Conservation (phyloP, 2,329 filamentous ascomycete genomes). For the Sporothrix phasma region DNA sequence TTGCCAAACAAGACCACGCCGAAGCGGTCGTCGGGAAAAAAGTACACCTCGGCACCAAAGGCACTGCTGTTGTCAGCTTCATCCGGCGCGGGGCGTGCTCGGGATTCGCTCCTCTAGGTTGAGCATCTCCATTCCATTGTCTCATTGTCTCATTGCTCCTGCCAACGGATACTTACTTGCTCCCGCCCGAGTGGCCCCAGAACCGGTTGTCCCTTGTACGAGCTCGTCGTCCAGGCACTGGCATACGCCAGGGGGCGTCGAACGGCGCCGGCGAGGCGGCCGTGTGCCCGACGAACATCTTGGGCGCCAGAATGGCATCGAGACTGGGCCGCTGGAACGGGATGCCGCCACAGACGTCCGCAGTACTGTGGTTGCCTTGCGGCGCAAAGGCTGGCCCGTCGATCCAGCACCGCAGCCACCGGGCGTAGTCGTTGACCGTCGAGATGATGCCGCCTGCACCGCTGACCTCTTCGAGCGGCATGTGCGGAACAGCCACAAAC, state of each 20-base stretch:
- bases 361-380: background rate
- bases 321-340: slow-evolving; percentile 28
- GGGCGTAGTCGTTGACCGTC: slow-evolving; percentile 39
- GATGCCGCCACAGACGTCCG: slow-evolving; percentile 20
- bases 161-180: slow-evolving; percentile 27
- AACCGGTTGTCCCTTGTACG: slow-evolving; percentile 35
- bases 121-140: too few relatives aligned
- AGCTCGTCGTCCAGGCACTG: slow-evolving; percentile 30
- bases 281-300: slow-evolving; percentile 22
- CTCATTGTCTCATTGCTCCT: too few relatives aligned
- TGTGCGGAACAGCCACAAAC: slow-evolving; percentile 23
- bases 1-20: slow-evolving; percentile 37
- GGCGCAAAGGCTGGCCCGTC: slow-evolving; percentile 18
- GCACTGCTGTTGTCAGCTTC: slow-evolving; percentile 21
- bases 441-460: slow-evolving; percentile 36
- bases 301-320: slow-evolving; percentile 26
- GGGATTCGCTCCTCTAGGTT: too few relatives aligned
- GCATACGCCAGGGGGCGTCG: slow-evolving; percentile 31
- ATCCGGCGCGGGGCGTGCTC: too few relatives aligned
- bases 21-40: slow-evolving; percentile 35
- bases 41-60: slow-evolving; percentile 34
- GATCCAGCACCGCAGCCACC: slow-evolving; percentile 42
- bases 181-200: slow-evolving; percentile 34
- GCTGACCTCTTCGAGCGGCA: slow-evolving; percentile 25
- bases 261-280: slow-evolving; percentile 19